Evolutionary conservation across 2,329 filamentous ascomycete genomes (phyloP).

Genomic region (Keithomyces neogunnii): DNA sequence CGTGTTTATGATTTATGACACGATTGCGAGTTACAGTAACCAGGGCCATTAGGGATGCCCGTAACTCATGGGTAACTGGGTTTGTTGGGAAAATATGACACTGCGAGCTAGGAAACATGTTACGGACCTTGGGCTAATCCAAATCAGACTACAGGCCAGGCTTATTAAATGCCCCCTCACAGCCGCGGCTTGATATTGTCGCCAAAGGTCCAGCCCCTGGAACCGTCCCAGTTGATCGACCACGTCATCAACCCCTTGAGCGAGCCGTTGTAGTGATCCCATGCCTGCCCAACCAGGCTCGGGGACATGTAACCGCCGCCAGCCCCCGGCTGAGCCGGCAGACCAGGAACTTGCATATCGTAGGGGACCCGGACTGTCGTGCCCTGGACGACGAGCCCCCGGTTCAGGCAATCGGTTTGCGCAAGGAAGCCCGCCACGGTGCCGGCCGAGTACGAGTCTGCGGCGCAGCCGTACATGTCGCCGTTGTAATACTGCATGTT

Average conservation of each 20-base stretch:
- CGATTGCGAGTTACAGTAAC: too few relatives aligned
- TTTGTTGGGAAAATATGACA: too few relatives aligned
- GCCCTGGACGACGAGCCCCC: conserved; percentile 21
- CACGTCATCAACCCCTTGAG: conserved; percentile 28
- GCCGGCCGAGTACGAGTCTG: conserved; percentile 23
- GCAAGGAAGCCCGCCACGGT: conserved; percentile 24
- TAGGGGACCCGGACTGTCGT: conserved; percentile 24
- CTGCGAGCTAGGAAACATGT: too few relatives aligned
- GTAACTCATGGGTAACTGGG: too few relatives aligned
- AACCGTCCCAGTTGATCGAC: conserved; percentile 29
- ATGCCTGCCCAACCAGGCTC: conserved; percentile 18
- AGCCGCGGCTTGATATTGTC: conserved; percentile 18
- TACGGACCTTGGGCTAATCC: neutral
- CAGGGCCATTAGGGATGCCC: too few relatives aligned
- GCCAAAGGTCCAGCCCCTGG: conserved; percentile 24
- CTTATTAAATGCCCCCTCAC: neutral
- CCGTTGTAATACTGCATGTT: conserved; percentile 31
- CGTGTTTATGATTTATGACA: too few relatives aligned
- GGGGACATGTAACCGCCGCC: conserved; percentile 25
- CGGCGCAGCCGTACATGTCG: conserved; percentile 26
- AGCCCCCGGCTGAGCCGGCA: conserved; percentile 25
- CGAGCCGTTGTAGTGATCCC: conserved; percentile 21
- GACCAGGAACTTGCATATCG: conserved; percentile 24
- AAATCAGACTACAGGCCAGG: neutral
- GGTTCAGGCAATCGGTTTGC: conserved; percentile 26